Base-by-base conservation (phyloP, 768 basidiomycete genomes). In the Lactarius evosmus region DNA sequence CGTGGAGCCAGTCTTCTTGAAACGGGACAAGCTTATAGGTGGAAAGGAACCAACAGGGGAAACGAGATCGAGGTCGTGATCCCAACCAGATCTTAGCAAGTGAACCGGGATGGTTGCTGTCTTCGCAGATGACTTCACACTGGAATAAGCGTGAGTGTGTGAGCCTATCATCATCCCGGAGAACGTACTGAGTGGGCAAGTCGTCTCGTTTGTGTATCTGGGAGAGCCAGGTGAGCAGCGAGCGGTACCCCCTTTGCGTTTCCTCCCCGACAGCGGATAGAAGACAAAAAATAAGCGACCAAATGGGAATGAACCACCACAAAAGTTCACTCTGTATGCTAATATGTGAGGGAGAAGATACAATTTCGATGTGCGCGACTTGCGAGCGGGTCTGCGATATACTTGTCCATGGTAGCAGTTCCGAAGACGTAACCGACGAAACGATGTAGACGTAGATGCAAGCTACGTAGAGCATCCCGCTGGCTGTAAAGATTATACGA, bases 291-390 rank as follows among this genome's bases (percentile, higher is more conserved):
- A 66, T 44, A 22, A 67, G 52, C 19, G 68, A 67, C 66, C 62
- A 69, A 12, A 64, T 17, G 3, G 68, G 68, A 29, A 67, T 64
- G 27, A 67, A 63, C 68, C 68, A 69, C 68, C 68, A 69, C 19
- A 67, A 50, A 19, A 69, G 60, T 54, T 69, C 38, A 22, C 53
- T 61, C 33, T 52, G 58, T 33, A 64, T 3, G 25, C 40, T 34
- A n/a, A 51, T 40, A 11, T 33, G 53, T 17, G 62, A 57, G 12
- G 52, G 36, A 7, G 58, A 44, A 7, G 58, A 29, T 8, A 64
- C 36, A 33, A 62, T 29, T 29, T 60, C 66, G 40, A 69, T 38
- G 14, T 46, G 36, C 33, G 46, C 50, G 58, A 67, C 27, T 32
- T 61, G 41, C 30, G 66, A 52, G 44, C 62, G 66, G 22, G 58